Base-by-base conservation (phyloP, 1,284 basidiomycete genomes). In the Boletellus deceptivus region DNA sequence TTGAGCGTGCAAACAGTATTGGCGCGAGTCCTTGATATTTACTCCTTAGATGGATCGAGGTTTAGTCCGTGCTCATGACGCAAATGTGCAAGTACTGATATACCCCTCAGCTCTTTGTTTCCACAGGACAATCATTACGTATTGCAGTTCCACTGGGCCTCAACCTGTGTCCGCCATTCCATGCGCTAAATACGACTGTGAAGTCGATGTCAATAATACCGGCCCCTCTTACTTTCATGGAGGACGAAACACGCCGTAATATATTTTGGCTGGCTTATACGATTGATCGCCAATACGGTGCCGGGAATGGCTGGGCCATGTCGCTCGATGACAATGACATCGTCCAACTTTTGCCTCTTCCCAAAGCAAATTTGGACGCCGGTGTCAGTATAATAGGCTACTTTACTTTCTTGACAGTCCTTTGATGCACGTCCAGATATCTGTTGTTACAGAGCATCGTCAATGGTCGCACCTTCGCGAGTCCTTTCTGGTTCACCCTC, bases 241-340 rank as follows among this genome's bases (percentile, higher is more conserved):
- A 89, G 63, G 86, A 87, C 43, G 86, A 89, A 65, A 79, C 72
- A 38, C 73, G 86, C 51, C 73, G 86, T 48, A 89, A 88, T 60
- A 75, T 80, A 1, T 89, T 89, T 60, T 90, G 86, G 86, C 63
- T 82, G 57, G 82, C 83, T 4, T 88, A 88, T 60, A 74, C 81
- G 7, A 75, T 77, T 43, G 86, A 89, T 58, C 77, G 84, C 27
- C 76, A 83, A 49, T 80, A 83, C 52, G 82, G 83, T 4, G 77
- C 75, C 54, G 79, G 80, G 29, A 88, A 86, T 61, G 83, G 81
- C 18, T 89, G 86, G 80, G 82, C 85, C 0, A 72, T 83, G 46
- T 78, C 80, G 53, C 70, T 91, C 33, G 87, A 89, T 60, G 86
- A 88, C 63, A 75, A 82, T 54, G 83, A 87, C 62, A 72, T 90